Evolutionary conservation across 257 asterid genomes (phyloP).

Genomic region (Henckelia pumila): DNA sequence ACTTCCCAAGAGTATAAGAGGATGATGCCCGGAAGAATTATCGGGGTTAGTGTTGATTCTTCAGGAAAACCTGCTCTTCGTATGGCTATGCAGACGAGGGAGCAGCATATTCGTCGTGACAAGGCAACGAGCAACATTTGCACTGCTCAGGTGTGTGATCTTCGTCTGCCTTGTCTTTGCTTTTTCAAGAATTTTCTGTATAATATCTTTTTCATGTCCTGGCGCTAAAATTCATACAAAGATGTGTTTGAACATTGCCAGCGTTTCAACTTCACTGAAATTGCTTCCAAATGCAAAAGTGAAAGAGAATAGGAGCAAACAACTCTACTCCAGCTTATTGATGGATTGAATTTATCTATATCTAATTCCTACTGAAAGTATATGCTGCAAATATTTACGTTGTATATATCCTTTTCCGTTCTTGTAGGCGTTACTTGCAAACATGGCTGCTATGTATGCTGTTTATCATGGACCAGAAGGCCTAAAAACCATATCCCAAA

Average conservation of each 20-base stretch:
- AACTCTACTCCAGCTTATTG: slow-evolving; percentile 1
- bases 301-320: background rate
- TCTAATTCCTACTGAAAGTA: slow-evolving; percentile 4
- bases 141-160: slow-evolving; percentile 80
- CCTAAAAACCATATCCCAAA: slow-evolving; percentile 81
- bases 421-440: slow-evolving; percentile 90
- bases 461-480: slow-evolving; percentile 99
- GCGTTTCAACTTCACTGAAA: background rate
- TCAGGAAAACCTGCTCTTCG: slow-evolving; percentile 91
- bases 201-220: background rate
- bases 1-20: slow-evolving; percentile 98
- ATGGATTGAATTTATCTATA: background rate
- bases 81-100: slow-evolving; percentile 99
- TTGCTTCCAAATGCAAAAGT: slow-evolving; percentile 1
- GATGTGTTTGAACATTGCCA: background rate
- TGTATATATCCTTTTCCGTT: slow-evolving; percentile 15
- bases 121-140: slow-evolving; percentile 99
- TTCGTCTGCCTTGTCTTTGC: background rate
- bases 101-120: slow-evolving; percentile 97
- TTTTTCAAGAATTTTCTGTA: background rate
- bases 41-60: slow-evolving; percentile 93
- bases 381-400: background rate
- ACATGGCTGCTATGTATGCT: slow-evolving; percentile 99
- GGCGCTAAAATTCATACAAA: background rate
- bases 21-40: slow-evolving; percentile 99